A percentile compares a stretch with the other conserved stretches of the same genome.
phyloP scores from a whole-genome alignment of 139 green algal genomes.

The Klebsormidium nitens region DNA sequence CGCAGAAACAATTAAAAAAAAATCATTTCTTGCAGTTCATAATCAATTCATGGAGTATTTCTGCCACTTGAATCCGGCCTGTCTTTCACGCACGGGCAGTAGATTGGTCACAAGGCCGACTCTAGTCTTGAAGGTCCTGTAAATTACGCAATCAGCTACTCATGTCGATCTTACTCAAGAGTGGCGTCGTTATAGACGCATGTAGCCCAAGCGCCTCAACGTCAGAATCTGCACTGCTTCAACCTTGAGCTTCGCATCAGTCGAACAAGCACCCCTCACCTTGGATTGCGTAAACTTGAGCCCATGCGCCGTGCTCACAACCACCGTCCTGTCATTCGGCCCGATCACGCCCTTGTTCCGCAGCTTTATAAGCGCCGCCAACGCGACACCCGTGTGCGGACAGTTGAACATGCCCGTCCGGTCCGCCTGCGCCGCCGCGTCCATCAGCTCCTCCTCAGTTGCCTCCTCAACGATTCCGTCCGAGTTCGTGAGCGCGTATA shows the following conservation, averaged over 20 bases:
- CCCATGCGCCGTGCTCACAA: constrained; percentile 93
- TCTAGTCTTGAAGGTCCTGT: not conserved
- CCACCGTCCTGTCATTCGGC: constrained; percentile 83
- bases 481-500: constrained; percentile 73
- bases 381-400: constrained; percentile 82
- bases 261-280: constrained; percentile 53
- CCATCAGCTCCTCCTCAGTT: constrained; percentile 98
- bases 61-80: too few relatives aligned
- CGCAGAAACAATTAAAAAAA: too few relatives aligned
- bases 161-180: not conserved
- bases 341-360: constrained; percentile 76
- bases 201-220: not conserved
- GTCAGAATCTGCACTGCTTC: too few relatives aligned
- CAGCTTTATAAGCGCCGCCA: constrained; percentile 94
- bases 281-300: constrained; percentile 98
- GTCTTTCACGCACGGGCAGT: not conserved
- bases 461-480: constrained; percentile 98
- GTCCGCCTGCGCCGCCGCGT: constrained; percentile 90
- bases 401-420: constrained; percentile 96
- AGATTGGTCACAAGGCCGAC: not conserved
- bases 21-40: too few relatives aligned
- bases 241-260: not conserved
- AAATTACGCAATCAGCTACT: not conserved
- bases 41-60: too few relatives aligned
- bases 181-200: not conserved